Base-by-base conservation (phyloP, 108 stramenopile species). In the Conticribra weissflogii region DNA sequence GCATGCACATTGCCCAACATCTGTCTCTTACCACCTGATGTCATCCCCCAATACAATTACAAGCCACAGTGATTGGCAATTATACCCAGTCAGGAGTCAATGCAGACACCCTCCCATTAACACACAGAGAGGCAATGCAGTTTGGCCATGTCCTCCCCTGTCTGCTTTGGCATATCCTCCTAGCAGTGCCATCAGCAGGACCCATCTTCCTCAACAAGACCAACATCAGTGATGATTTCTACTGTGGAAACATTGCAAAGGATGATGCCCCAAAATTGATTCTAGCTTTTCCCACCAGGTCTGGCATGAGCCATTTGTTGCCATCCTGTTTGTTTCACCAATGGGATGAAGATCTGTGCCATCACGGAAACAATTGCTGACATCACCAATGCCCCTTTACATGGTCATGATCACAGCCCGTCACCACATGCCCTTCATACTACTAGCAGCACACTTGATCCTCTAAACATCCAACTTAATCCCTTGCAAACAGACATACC, bases 71-170 rank as follows among this genome's bases (percentile, higher is more conserved):
- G 47, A 21, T 76, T 28, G 36, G 36, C 8, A 12, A 70, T 24
- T 70, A 59, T 46, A 60, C 58, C 24, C 60, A 7, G 57, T 48
- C 16, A n/a, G 58, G 44, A 3, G 68, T 70, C 46, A 82, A 82
- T 19, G 34, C 45, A 16, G 78, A 68, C 21, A 72, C 71, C 1
- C 30, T 72, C 7, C 71, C 63, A 1, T 33, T 59, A 12, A 22
- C 71, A 62, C 68, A 24, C 17, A 14, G 1, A 4, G 75, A 69
- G 8, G 51, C 76, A 60, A 78, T 78, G 68, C 76, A 71, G 28
- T 78, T 70, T 33, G 76, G 76, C 0, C 69, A 66, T 16, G 46
- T 69, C 15, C 1, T 78, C 25, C 22, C 32, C 4, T 28, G 67
- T 4, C 25, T 79, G 2, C 63, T 79, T 7, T 19, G 34, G 25